Conservation (phyloP, 805 yeast genomes). For the Cyberlindnera mrakii region DNA sequence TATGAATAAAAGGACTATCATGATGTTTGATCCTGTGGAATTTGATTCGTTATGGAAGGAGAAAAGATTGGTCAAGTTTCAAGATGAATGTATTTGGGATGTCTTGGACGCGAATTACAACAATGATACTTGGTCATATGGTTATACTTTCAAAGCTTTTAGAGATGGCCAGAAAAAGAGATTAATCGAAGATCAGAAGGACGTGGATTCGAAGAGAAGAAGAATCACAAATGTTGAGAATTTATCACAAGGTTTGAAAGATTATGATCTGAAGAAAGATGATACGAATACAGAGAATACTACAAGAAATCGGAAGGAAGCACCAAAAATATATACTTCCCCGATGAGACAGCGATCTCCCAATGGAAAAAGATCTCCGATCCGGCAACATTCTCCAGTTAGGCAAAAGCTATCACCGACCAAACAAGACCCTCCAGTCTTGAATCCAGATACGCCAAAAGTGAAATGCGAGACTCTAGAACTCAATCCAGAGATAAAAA, state of each 20-base stretch:
- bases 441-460: no score
- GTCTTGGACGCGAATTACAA: conserved; percentile 8
- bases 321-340: not conserved
- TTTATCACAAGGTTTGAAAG: conserved; percentile 13
- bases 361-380: no score
- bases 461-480: no score
- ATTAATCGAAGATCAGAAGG: not conserved
- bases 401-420: no score
- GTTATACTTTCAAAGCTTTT: conserved; percentile 9
- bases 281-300: not conserved
- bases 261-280: conserved; percentile 2
- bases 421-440: no score
- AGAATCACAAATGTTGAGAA: conserved; percentile 8
- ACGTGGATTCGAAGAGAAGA: conserved; percentile 3
- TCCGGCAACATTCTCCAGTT: no score
- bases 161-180: conserved; percentile 2
- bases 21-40: conserved; percentile 11
- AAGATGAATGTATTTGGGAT: conserved; percentile 20
- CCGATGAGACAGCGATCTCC: not conserved
- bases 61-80: conserved; percentile 4
- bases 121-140: conserved; percentile 11
- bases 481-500: not conserved
- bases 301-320: not conserved
- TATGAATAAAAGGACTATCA: conserved; percentile 18
- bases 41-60: conserved; percentile 18